Evolutionary conservation across 2,329 filamentous ascomycete genomes (phyloP).

Genomic region (Amesomyces nigricolor): DNA sequence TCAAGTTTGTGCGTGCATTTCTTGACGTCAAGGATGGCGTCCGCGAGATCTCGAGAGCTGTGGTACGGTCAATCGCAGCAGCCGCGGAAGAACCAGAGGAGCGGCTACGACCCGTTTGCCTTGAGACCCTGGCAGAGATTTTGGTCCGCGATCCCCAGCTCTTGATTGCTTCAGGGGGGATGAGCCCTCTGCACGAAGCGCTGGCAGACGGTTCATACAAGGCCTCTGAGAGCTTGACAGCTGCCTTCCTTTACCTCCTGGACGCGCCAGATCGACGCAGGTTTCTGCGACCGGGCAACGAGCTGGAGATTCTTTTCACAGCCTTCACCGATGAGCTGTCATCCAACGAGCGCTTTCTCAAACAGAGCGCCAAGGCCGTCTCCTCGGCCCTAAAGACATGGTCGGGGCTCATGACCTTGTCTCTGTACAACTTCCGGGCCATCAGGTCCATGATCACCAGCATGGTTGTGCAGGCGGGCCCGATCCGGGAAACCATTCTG

Average conservation of each 20-base stretch:
- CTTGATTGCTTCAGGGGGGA: constrained; percentile 74
- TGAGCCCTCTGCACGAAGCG: constrained; percentile 84
- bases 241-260: constrained; percentile 82
- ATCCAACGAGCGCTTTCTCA: constrained; percentile 58
- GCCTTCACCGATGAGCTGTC: constrained; percentile 80
- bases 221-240: constrained; percentile 81
- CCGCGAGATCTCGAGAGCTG: constrained; percentile 75
- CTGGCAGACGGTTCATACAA: constrained; percentile 87
- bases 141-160: constrained; percentile 78
- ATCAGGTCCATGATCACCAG: constrained; percentile 71
- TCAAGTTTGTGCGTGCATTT: constrained; percentile 94
- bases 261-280: constrained; percentile 76
- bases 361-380: constrained; percentile 88
- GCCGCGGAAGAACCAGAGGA: constrained; percentile 85
- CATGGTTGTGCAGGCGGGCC: constrained; percentile 51
- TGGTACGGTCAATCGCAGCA: constrained; percentile 84
- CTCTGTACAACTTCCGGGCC: constrained; percentile 81
- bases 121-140: constrained; percentile 89
- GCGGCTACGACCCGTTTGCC: constrained; percentile 79
- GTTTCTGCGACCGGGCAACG: constrained; percentile 81
- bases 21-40: constrained; percentile 92
- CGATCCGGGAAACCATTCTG: constrained; percentile 68
- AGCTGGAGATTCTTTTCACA: constrained; percentile 83
- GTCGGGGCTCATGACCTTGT: constrained; percentile 83
- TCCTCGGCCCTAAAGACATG: constrained; percentile 87